phyloP scores from a whole-genome alignment of 257 asterid genomes.

The Vinca minor region DNA sequence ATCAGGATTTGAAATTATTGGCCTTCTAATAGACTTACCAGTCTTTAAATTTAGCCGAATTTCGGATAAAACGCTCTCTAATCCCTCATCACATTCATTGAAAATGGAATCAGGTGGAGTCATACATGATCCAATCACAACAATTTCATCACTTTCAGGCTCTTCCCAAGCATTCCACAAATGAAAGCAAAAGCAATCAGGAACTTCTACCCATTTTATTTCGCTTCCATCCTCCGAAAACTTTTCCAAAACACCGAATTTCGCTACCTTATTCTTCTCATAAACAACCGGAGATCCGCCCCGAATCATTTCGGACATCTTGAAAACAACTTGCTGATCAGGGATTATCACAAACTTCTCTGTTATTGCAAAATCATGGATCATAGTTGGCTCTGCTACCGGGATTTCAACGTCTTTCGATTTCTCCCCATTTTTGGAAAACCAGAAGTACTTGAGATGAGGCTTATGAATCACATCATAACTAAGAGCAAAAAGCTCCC shows the following conservation, averaged over 20 bases:
- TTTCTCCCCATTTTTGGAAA: slow-evolving; percentile 50
- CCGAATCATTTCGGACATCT: slow-evolving; percentile 75
- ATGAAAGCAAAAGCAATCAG: slow-evolving; percentile 91
- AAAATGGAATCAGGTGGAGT: slow-evolving; percentile 98
- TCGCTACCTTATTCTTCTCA: slow-evolving; percentile 49
- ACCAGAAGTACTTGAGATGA: slow-evolving; percentile 65
- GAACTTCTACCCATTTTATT: slow-evolving; percentile 72
- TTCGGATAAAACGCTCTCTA: slow-evolving; percentile 78
- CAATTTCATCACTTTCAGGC: slow-evolving; percentile 62
- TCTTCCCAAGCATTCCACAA: slow-evolving; percentile 99
- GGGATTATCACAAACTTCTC: slow-evolving; percentile 72
- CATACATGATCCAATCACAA: slow-evolving; percentile 96
- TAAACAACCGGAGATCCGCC: slow-evolving; percentile 95
- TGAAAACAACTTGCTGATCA: slow-evolving; percentile 93
- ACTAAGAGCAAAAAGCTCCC: slow-evolving; percentile 83
- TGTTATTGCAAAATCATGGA: slow-evolving; percentile 97
- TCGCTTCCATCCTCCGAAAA: slow-evolving; percentile 34
- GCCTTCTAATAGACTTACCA: slow-evolving; percentile 53
- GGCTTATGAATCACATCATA: slow-evolving; percentile 90
- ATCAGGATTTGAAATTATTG: slow-evolving; percentile 37
- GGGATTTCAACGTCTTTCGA: slow-evolving; percentile 82
- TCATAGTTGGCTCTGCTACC: slow-evolving; percentile 81
- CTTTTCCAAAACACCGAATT: slow-evolving; percentile 72
- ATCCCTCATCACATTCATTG: slow-evolving; percentile 78
- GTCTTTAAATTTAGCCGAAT: slow-evolving; percentile 69